Base-by-base conservation (phyloP, 208 protist species). In the Crithidia expoeki region DNA sequence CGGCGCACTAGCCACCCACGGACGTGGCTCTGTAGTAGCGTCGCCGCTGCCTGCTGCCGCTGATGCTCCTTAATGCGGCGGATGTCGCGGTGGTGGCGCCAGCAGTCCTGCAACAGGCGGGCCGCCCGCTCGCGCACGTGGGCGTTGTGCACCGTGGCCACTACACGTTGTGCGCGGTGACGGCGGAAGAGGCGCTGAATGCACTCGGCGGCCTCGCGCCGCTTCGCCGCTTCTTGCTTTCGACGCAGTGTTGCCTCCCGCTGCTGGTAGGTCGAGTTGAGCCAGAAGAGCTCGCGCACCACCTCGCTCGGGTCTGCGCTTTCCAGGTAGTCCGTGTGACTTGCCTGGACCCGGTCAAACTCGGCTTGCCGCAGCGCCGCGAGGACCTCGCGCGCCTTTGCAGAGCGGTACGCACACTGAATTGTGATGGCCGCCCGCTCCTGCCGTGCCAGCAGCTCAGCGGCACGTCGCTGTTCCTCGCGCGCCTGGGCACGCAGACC, bases 271-370 rank as follows among this genome's bases (percentile, higher is more conserved):
- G 83, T 77, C 56, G 81, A 77, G 65, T 90, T 63, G 28, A 81
- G 75, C 92, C 92, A 95, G 82, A 97, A 97, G n/a, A 97, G 78
- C 62, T 94, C 76, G 34, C 79, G 72, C 51, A 95, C 92, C 27
- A 97, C 61, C 33, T 85, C 78, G 33, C 81, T 71, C n/a, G 92
- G 79, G 59, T 94, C 78, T 9, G 78, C 79, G 11, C 80, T 83
- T 38, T 72, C 74, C n/a, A 68, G 52, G 32, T 75, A 81, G 23
- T 92, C 79, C 40, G 85, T 57, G 52, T 90, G 76, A 21, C 75
- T 83, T n/a, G 32, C 74, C 34, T 93, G 66, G 21, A 80, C 60
- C 53, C 72, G 72, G 60, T 79, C 74, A 0, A 80, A 66, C 63
- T 87, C 80, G 28, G 59, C 79, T 12, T 68, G 62, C 49, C 72